Evolutionary conservation across 2,329 filamentous ascomycete genomes (phyloP), one percentile per base, ranked within the genome.

Genomic region (Diplodia intermedia): DNA sequence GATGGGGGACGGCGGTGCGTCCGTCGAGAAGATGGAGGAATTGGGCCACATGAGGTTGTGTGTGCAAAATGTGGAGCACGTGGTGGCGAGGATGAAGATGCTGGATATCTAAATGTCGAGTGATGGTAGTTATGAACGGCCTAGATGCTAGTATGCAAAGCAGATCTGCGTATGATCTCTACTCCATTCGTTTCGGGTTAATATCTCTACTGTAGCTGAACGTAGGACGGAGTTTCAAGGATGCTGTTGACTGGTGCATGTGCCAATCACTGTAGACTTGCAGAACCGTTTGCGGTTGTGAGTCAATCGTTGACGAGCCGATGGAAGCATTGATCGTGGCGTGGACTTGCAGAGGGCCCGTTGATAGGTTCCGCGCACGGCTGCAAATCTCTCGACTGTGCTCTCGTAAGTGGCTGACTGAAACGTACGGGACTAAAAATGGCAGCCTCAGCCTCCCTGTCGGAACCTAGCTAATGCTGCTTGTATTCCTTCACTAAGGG

Each of bases 401-500:
- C 8, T 9, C n/a, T 47, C 43, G 6, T 9, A 47, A 20, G 43
- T n/a, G 43, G 18, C 43, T 47, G 43, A 9, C n/a, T 56, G 54
- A 38, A 38, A 14, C 26, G 9, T 36, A 4, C 2, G 20, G 26
- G n/a, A 15, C 20, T 18, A 14, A 14, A 23, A 18, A 4, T 8
- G 33, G 3, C 31, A 14, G 54, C 33, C 26, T 68, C 52, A 56
- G 20, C 66, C 38, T 20, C 77, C 73, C 62, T 79, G 73, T 69
- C 87, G 79, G 60, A 89, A 75, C 71, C 84, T 88, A 57, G 82
- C 84, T 62, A 89, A 74, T 5, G 87, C 87, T 36, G 86, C 85
- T 79, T 85, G 83, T 62, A 89, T 83, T 11, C 87, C 87, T 60
- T 88, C 86, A 71, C 82, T 85, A 69, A 88, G 73, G n/a, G 80